phyloP scores from a whole-genome alignment of 345 rosid genomes.

The Acer negundo region DNA sequence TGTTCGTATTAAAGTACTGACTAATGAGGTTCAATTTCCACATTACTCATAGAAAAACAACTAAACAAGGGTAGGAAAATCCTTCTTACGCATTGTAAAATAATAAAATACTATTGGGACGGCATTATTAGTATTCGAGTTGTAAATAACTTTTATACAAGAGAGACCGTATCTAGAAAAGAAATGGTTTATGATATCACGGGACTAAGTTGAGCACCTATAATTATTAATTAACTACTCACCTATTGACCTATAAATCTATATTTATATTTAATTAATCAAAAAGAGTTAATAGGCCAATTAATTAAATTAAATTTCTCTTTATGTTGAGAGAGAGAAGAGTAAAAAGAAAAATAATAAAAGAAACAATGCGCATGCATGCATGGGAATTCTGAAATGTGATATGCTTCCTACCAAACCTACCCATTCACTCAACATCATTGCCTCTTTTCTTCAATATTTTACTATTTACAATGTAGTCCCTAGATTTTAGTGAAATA shows the following conservation, averaged over 20 bases:
- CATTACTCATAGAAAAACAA: too few species aligned
- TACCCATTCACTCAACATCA: not conserved
- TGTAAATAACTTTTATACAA: too few species aligned
- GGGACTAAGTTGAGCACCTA: not conserved
- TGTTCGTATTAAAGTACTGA: too few species aligned
- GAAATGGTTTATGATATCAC: not conserved
- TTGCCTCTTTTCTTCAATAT: not conserved
- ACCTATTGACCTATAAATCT: not conserved
- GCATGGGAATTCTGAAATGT: not conserved
- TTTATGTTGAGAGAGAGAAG: too few species aligned
- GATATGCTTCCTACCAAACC: not conserved
- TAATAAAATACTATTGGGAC: too few species aligned
- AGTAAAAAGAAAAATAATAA: not conserved
- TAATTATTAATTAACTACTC: not conserved
- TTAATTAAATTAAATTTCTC: too few species aligned
- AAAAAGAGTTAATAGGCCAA: not conserved
- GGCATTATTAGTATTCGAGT: too few species aligned
- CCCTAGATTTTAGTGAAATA: too few species aligned
- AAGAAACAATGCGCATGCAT: not conserved
- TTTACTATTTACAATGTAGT: not conserved
- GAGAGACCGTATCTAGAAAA: too few species aligned
- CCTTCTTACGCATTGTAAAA: too few species aligned
- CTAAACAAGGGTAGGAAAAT: too few species aligned
- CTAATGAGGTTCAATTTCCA: too few species aligned
- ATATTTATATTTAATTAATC: not conserved